These are phyloP conservation scores for Manihot esculenta DNA, from an alignment of 441 rosid genomes.

Conservation along the genomic window DNA sequence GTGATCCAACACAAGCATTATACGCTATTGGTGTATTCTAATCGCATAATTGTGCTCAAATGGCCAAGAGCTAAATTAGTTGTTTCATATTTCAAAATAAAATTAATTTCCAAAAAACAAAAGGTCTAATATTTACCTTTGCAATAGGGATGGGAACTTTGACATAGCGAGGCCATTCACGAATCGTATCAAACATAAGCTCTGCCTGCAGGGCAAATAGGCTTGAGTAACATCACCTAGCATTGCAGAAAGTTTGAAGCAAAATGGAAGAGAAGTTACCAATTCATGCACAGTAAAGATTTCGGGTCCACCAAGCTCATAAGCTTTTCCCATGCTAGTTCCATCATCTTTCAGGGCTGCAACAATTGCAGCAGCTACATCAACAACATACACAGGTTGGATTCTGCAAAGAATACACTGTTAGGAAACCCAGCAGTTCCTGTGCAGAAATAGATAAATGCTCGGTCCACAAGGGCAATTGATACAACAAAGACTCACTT, in stretches of 20 bases:
- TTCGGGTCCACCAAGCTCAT: conserved; percentile 97
- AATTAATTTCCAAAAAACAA: background rate
- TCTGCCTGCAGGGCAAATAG: conserved; percentile 66
- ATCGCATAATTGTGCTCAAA: background rate
- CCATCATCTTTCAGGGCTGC: conserved; percentile 96
- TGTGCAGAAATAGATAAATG: background rate
- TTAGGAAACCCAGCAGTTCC: conserved; percentile 21
- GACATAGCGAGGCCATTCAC: conserved; percentile 94
- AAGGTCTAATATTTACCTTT: conserved; percentile 49
- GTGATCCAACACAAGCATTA: background rate
- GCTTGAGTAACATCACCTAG: conserved; percentile 26
- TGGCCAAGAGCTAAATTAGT: background rate
- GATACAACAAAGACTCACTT: conserved; percentile 51
- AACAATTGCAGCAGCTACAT: conserved; percentile 87
- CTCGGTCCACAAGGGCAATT: conserved; percentile 13
- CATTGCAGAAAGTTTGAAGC: conserved; percentile 16
- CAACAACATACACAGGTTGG: conserved; percentile 94
- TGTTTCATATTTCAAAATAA: background rate
- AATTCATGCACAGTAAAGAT: conserved; percentile 71
- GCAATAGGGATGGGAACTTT: conserved; percentile 87
- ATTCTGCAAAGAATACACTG: conserved; percentile 56
- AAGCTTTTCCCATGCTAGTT: conserved; percentile 85
- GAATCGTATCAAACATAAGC: conserved; percentile 81
- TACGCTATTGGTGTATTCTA: background rate
- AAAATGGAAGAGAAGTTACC: conserved; percentile 49